Evolutionary conservation across 1,139 yeast genomes (phyloP).

Genomic region (Blastobotrys arbuscula): DNA sequence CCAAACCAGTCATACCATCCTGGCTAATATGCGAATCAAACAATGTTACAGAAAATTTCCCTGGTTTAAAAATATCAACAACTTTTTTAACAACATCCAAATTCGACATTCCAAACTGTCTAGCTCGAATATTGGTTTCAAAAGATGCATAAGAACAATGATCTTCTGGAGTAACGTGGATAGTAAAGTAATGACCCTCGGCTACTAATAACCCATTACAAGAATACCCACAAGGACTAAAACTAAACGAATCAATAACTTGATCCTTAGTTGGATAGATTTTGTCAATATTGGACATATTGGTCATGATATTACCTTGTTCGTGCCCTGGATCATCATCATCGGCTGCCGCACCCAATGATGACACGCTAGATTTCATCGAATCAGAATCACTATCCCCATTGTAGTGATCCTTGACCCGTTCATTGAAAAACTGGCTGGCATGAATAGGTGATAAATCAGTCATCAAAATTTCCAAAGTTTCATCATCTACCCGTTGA

Average conservation of each 20-base stretch:
- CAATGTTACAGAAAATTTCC: constrained; percentile 68
- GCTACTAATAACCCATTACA: constrained; percentile 72
- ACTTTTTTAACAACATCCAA: constrained; percentile 49
- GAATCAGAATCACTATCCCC: constrained; percentile 9
- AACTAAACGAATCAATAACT: constrained; percentile 74
- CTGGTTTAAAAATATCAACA: constrained; percentile 64
- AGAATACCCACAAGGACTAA: constrained; percentile 94
- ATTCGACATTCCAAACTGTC: constrained; percentile 41
- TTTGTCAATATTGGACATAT: constrained; percentile 52
- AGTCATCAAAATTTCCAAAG: constrained; percentile 90
- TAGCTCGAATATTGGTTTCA: constrained; percentile 72
- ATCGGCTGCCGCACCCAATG: constrained; percentile 40
- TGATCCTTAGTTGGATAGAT: constrained; percentile 43
- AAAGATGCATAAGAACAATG: constrained; percentile 97
- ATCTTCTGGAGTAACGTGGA: constrained; percentile 89
- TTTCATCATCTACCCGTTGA: constrained; percentile 49
- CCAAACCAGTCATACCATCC: background rate
- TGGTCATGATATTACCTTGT: constrained; percentile 64
- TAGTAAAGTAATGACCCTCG: constrained; percentile 66
- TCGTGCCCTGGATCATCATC: constrained; percentile 74
- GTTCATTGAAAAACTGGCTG: constrained; percentile 53
- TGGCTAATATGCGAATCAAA: constrained; percentile 36
- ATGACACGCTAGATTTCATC: constrained; percentile 24
- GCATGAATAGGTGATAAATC: constrained; percentile 60
- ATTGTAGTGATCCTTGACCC: constrained; percentile 37